These are phyloP conservation scores for Gelatoporia subvermispora DNA, from an alignment of 768 basidiomycete species.

Conservation along the genomic window DNA sequence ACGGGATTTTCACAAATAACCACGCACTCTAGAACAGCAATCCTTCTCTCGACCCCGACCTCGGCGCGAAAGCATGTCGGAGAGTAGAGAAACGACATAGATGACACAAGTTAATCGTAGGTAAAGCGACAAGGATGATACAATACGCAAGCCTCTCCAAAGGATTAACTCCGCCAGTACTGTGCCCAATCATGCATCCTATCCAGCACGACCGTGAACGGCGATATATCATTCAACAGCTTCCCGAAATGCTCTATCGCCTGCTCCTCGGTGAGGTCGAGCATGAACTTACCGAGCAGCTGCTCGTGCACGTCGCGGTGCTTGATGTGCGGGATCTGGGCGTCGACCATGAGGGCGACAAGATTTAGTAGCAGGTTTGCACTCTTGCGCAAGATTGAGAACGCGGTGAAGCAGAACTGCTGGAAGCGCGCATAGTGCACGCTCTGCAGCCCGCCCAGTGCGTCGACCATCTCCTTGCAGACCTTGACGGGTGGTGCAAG, in stretches of 20 bases:
- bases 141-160: background rate
- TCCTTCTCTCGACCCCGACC: no score
- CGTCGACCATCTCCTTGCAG: constrained; percentile 99
- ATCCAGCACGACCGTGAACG: constrained; percentile 90
- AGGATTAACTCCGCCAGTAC: constrained; percentile 70
- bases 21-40: no score
- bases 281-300: constrained; percentile 93
- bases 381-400: constrained; percentile 92
- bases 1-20: no score
- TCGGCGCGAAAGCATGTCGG: no score
- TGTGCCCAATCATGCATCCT: constrained; percentile 89
- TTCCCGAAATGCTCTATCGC: constrained; percentile 97
- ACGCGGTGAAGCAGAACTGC: constrained; percentile 95
- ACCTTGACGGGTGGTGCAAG: constrained; percentile 98
- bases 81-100: no score
- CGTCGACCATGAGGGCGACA: constrained; percentile 95
- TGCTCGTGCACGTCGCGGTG: constrained; percentile 82
- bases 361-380: constrained; percentile 96
- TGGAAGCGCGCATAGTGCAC: constrained; percentile 97
- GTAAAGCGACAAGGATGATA: background rate
- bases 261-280: constrained; percentile 93
- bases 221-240: constrained; percentile 89
- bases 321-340: constrained; percentile 97
- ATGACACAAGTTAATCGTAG: background rate
- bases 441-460: constrained; percentile 96